A percentile compares a stretch with the other conserved stretches of the same genome.
phyloP scores from a whole-genome alignment of 2,329 filamentous ascomycete species.

The Celoporthe dispersa region DNA sequence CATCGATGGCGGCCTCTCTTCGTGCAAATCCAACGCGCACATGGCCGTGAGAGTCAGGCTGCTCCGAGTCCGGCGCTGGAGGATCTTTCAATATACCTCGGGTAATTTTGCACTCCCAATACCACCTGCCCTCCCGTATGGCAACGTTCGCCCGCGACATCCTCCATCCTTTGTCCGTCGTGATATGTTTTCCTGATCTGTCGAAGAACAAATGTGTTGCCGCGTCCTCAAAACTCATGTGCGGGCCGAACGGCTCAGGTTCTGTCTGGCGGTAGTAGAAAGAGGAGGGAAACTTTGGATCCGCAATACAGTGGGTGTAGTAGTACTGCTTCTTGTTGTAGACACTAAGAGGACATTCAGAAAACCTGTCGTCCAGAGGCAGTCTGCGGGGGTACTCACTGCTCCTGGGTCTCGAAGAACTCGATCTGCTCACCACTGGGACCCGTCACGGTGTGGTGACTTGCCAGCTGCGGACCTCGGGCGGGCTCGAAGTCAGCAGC shows the following conservation, averaged over 20 bases:
- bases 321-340: constrained; percentile 77
- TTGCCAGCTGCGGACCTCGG: constrained; percentile 60
- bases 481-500: constrained; percentile 64
- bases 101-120: constrained; percentile 91
- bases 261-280: constrained; percentile 91
- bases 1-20: constrained; percentile 80
- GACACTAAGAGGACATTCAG: constrained; percentile 45
- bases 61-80: constrained; percentile 46
- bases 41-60: constrained; percentile 58
- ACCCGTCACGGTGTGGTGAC: constrained; percentile 56
- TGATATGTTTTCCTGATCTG: constrained; percentile 74
- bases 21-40: constrained; percentile 88
- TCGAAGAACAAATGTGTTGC: constrained; percentile 85
- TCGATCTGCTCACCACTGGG: constrained; percentile 56
- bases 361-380: not conserved
- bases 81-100: constrained; percentile 65
- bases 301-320: constrained; percentile 89
- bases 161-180: constrained; percentile 90
- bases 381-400: constrained; percentile 51
- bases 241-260: constrained; percentile 78
- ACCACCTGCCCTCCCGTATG: constrained; percentile 86
- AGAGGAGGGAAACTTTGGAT: constrained; percentile 82
- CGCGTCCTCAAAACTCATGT: constrained; percentile 91
- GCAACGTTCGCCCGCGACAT: constrained; percentile 90
- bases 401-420: constrained; percentile 67